phyloP scores from a whole-genome alignment of 805 yeast species.

The Danielia oregonensis region DNA sequence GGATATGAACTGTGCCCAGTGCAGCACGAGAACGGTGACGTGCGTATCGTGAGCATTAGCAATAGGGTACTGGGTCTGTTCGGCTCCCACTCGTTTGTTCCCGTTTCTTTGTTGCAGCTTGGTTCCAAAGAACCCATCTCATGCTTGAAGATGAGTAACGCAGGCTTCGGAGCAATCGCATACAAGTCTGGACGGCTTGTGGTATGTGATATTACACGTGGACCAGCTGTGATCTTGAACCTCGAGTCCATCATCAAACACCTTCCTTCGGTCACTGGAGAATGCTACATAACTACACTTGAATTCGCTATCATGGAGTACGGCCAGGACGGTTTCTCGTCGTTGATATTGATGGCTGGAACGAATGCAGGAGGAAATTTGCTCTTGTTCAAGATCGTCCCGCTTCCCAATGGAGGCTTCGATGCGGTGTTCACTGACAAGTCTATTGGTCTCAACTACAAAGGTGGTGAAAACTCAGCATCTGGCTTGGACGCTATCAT shows the following conservation, averaged over 20 bases:
- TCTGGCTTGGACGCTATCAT: conserved; percentile 52
- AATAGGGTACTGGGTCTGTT: conserved; percentile 47
- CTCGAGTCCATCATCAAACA: conserved; percentile 26
- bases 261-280: conserved; percentile 28
- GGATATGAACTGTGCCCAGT: conserved; percentile 28
- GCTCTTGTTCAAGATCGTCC: conserved; percentile 59
- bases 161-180: conserved; percentile 83
- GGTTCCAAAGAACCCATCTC: conserved; percentile 40
- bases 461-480: conserved; percentile 38
- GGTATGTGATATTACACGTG: conserved; percentile 70
- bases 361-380: conserved; percentile 70
- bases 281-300: conserved; percentile 49
- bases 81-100: conserved; percentile 20
- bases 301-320: conserved; percentile 72
- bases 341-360: conserved; percentile 73
- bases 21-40: conserved; percentile 32
- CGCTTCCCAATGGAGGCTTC: conserved; percentile 59
- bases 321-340: conserved; percentile 65
- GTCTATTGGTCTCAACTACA: conserved; percentile 34
- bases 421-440: conserved; percentile 49
- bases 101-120: conserved; percentile 26
- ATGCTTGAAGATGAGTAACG: conserved; percentile 60
- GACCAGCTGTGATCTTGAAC: conserved; percentile 62
- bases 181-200: conserved; percentile 71
- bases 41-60: conserved; percentile 45